Evolutionary conservation across 768 basidiomycete genomes (phyloP), one percentile per base, ranked within the genome.

Genomic region (Trametes cingulata): DNA sequence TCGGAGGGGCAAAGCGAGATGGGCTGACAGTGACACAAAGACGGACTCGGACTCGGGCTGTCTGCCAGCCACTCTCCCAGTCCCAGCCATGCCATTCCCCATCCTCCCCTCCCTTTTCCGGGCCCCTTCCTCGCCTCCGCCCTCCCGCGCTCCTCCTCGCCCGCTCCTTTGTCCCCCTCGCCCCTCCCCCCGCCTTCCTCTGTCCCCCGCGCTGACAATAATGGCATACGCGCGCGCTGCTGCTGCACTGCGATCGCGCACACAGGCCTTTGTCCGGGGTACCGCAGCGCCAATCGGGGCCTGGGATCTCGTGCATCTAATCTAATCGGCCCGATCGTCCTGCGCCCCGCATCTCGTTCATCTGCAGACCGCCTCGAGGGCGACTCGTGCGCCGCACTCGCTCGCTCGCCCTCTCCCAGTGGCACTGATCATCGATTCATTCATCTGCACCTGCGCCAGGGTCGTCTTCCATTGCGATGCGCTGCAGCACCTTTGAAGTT

Each of bases 21-120:
- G 55, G 61, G 48, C 29, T 51, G 61, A 58, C 46, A 49, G 40
- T 63, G 60, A 61, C 60, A 61, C 54, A 61, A 52, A 53, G 46
- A 27, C 45, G 39, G 58, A 48, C 48, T 15, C n/a, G 33, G 52
- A 42, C 40, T 27, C 52, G 41, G 12, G 25, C n/a, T n/a, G n/a
- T n/a, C n/a, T n/a, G n/a, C 12, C 52, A 19, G 47, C 52, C 45
- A 46, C n/a, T n/a, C n/a, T n/a, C n/a, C n/a, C 36, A 3, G 27
- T 52, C 49, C 49, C 58, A 52, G 27, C 41, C 33, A 29, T 35
- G 36, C 15, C n/a, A n/a, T n/a, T n/a, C n/a, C n/a, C n/a, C n/a
- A n/a, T n/a, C n/a, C n/a, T n/a, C n/a, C n/a, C 35, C 51, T 53
- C 36, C 61, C 61, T 50, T 20, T 48, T 58, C 46, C 56, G 61